A percentile compares a stretch with the other conserved stretches of the same genome.
Conservation (phyloP, 306 rosid species). For the Glycine latifolia region DNA sequence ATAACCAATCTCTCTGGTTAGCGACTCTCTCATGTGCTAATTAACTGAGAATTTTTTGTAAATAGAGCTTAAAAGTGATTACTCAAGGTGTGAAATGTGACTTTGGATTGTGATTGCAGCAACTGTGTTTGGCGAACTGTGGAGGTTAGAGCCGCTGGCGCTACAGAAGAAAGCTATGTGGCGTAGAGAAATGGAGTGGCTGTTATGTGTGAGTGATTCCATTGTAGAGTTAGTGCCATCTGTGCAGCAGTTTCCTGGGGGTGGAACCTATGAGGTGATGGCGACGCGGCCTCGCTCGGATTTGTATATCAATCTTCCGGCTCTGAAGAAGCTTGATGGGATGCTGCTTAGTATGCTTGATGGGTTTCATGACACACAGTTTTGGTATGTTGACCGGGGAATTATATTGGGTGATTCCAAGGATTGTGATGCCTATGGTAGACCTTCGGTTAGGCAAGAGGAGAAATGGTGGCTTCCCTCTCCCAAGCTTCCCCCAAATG, state of each 20-base stretch:
- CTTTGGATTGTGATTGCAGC: slow-evolving; percentile 59
- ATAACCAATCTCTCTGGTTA: slow-evolving; percentile 94
- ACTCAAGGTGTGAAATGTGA: slow-evolving; percentile 11
- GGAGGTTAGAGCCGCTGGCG: slow-evolving; percentile 92
- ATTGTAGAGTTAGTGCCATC: slow-evolving; percentile 93
- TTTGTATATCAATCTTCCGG: slow-evolving; percentile 85
- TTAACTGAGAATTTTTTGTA: not conserved
- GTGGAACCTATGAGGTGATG: slow-evolving; percentile 93
- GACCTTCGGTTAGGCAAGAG: slow-evolving; percentile 93
- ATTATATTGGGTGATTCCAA: slow-evolving; percentile 69
- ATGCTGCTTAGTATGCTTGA: slow-evolving; percentile 86
- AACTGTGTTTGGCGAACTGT: slow-evolving; percentile 87
- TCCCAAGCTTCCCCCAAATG: slow-evolving; percentile 84
- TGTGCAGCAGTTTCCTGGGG: slow-evolving; percentile 87
- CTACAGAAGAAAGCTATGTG: slow-evolving; percentile 86
- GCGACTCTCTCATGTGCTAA: not conserved
- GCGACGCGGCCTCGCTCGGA: slow-evolving; percentile 79
- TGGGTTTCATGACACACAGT: slow-evolving; percentile 78
- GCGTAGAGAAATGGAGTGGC: slow-evolving; percentile 94
- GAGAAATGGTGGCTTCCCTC: slow-evolving; percentile 99
- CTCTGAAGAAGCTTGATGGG: slow-evolving; percentile 85
- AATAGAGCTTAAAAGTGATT: not conserved
- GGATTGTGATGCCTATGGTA: slow-evolving; percentile 66
- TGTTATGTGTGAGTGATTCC: slow-evolving; percentile 83
- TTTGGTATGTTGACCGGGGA: slow-evolving; percentile 82